Evolutionary conservation across 1,284 basidiomycete species (phyloP).

Genomic region (Sporisorium reilianum): DNA sequence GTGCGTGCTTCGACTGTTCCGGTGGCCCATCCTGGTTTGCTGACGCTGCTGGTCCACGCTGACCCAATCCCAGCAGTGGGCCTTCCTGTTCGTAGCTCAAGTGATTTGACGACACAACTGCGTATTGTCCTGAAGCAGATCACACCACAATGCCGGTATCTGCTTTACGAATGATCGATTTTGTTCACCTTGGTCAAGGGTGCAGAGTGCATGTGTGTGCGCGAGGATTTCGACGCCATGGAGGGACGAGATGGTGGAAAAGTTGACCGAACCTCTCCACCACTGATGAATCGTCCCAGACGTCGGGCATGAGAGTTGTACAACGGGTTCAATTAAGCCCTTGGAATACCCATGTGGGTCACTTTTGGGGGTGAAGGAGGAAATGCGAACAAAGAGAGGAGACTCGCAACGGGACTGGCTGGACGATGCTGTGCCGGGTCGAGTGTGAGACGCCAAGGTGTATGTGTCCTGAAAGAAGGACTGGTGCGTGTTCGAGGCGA

Average conservation of each 20-base stretch:
- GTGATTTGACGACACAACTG: not conserved
- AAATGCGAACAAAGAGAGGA: not conserved
- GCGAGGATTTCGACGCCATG: not conserved
- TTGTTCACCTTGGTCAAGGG: constrained; percentile 22
- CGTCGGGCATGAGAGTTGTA: constrained; percentile 17
- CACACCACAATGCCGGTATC: not conserved
- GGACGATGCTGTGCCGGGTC: constrained; percentile 1
- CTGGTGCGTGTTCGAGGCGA: constrained; percentile 6
- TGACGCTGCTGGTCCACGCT: too few species aligned
- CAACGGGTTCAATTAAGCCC: constrained; percentile 3
- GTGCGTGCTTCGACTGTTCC: too few species aligned
- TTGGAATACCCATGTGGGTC: constrained; percentile 9
- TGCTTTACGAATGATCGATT: constrained; percentile 36
- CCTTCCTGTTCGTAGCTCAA: too few species aligned
- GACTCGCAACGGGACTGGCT: not conserved
- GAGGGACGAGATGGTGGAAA: not conserved
- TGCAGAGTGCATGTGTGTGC: constrained; percentile 12
- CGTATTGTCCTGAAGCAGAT: too few species aligned
- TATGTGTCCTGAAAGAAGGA: constrained; percentile 5
- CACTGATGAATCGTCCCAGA: not conserved
- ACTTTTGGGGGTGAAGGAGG: constrained; percentile 1
- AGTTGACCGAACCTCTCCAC: constrained; percentile 4
- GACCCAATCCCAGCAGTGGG: too few species aligned
- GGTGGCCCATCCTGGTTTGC: too few species aligned
- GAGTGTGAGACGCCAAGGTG: not conserved